phyloP scores from a whole-genome alignment of 176 grass and related monocot species.

The Carex pumila region DNA sequence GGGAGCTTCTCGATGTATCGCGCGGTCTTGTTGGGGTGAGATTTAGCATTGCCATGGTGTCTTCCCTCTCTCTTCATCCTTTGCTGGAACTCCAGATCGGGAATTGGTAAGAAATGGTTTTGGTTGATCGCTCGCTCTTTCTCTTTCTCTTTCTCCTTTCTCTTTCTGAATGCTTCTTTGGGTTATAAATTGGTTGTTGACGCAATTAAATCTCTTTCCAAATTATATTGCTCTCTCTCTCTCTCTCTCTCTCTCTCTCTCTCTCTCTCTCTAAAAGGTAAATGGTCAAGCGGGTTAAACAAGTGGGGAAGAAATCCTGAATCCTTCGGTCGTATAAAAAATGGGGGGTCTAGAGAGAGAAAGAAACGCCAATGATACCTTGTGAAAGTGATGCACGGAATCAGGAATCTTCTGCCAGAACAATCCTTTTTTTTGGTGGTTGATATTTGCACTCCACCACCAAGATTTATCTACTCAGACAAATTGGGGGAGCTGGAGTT shows the following conservation, averaged over 20 bases:
- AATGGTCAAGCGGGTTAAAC: conserved; percentile 32
- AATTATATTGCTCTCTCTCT: not conserved
- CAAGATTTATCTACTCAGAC: not conserved
- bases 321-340: not conserved
- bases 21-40: conserved; percentile 23
- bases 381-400: conserved; percentile 28
- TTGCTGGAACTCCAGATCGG: not conserved
- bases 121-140: not conserved
- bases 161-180: conserved; percentile 3
- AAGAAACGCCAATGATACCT: conserved; percentile 23
- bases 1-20: conserved; percentile 7
- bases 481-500: not conserved
- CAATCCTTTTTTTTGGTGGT: conserved; percentile 11
- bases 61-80: conserved; percentile 84
- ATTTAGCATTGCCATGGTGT: conserved; percentile 53
- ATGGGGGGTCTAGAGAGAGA: not conserved
- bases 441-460: conserved; percentile 27
- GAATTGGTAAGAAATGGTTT: not conserved
- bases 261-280: not conserved
- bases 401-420: conserved; percentile 9
- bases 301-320: conserved; percentile 24
- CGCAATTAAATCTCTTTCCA: conserved; percentile 3
- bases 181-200: conserved; percentile 19
- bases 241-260: not conserved
- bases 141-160: conserved; percentile 8